phyloP scores from a whole-genome alignment of 2,329 filamentous ascomycete species.

The Salinomyces thailandicus region DNA sequence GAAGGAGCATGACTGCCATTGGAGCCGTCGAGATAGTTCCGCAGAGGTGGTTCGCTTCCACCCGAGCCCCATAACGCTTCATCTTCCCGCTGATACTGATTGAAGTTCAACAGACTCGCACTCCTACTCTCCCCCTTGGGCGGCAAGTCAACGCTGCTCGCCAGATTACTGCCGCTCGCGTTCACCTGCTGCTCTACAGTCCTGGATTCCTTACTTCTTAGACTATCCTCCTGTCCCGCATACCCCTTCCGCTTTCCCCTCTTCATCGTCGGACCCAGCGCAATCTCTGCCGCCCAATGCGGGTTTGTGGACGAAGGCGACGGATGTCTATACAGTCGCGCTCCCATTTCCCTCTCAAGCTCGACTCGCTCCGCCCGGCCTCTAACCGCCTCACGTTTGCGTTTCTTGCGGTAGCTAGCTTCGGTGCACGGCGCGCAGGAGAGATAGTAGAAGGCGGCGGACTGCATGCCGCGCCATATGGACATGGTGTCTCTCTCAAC shows the following conservation, averaged over 20 bases:
- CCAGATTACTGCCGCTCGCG: slow-evolving; percentile 31
- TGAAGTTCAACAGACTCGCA: slow-evolving; percentile 58
- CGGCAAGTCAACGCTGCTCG: slow-evolving; percentile 16
- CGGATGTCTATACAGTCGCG: slow-evolving; percentile 59
- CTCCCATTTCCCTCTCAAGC: slow-evolving; percentile 57
- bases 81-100: slow-evolving; percentile 75
- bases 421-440: slow-evolving; percentile 71
- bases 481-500: slow-evolving; percentile 17
- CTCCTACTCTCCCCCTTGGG: slow-evolving; percentile 22
- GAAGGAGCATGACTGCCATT: slow-evolving; percentile 1
- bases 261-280: slow-evolving; percentile 54
- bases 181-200: slow-evolving; percentile 39
- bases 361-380: slow-evolving; percentile 56
- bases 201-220: slow-evolving; percentile 47
- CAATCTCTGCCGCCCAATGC: slow-evolving; percentile 81
- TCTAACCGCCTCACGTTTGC: slow-evolving; percentile 58
- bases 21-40: slow-evolving; percentile 13
- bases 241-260: slow-evolving; percentile 9
- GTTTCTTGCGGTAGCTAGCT: slow-evolving; percentile 57
- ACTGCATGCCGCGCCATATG: slow-evolving; percentile 49
- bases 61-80: slow-evolving; percentile 69
- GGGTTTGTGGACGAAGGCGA: slow-evolving; percentile 75
- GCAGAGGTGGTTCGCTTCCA: slow-evolving; percentile 2
- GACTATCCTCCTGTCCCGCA: slow-evolving; percentile 42
- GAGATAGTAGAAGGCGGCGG: slow-evolving; percentile 65